Evolutionary conservation across 805 yeast genomes (phyloP), one percentile per base, ranked within the genome.

Genomic region (Starmerella tilneyi): DNA sequence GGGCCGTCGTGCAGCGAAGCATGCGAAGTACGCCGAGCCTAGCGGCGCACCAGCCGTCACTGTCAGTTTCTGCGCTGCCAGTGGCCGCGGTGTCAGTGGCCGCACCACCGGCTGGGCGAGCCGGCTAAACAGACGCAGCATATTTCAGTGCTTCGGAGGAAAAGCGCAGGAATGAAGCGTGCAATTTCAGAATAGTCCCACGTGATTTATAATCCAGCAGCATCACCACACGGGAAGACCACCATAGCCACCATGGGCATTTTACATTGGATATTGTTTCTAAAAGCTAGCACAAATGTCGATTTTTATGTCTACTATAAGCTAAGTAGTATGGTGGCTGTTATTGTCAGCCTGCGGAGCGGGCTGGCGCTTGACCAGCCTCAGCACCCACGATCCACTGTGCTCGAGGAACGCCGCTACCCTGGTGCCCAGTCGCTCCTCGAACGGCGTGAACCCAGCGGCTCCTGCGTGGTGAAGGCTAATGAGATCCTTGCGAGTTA

Each of bases 401-500:
- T 15, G 6, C 15, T 29, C 46, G n/a, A 42, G 9, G n/a, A 22
- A 17, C 23, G 5, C 5, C 3, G 37, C 37, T 8, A 35, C 23
- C 3, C 20, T 13, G 9, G 7, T 19, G 24, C 48, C 52, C 1
- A 46, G 9, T 2, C 32, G 23, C 15, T 28, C 19, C 23, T 51
- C 53, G 12, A 31, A 6, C 4, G 33, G 23, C 2, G 47, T 29
- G 38, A 43, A 46, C 20, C 22, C 32, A 3, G 20, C 9, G 5
- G 30, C 16, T 3, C 9, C 38, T 9, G 40, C 16, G 3, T 35
- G 34, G 16, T 32, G 47, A 8, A 38, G 35, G 49, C 79, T 69
- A 42, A 88, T 62, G 15, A 89, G 68, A 58, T 88, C 97, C 57
- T 92, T 92, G 46, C 88, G 71, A 0, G 95, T 84, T 1, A 94